These are phyloP conservation scores for Amanita muscaria DNA, from an alignment of 768 basidiomycete species.

Conservation along the genomic window DNA sequence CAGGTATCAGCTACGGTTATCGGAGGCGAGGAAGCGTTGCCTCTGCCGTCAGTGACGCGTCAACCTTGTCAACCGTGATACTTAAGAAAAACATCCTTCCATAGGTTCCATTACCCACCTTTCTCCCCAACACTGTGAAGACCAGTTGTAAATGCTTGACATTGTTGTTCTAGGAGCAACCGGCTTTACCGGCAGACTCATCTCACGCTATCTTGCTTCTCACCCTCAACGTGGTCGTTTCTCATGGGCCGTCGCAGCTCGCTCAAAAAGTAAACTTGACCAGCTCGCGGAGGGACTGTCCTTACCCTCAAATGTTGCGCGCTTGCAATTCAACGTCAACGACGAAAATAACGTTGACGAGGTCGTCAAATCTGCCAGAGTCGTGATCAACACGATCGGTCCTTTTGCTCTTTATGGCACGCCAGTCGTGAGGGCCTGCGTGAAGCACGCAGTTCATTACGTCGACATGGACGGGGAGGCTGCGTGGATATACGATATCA, in stretches of 20 bases:
- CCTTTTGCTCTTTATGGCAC: constrained; percentile 68
- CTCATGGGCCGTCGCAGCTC: constrained; percentile 60
- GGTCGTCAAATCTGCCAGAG: constrained; percentile 46
- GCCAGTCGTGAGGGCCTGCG: constrained; percentile 72
- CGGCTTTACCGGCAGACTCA: too few species aligned
- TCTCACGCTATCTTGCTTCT: constrained; percentile 50
- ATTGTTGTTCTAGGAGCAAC: too few species aligned
- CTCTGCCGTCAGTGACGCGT: too few species aligned
- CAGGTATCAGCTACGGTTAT: too few species aligned
- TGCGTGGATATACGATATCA: constrained; percentile 56
- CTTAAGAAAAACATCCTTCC: too few species aligned
- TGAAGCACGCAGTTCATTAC: constrained; percentile 68
- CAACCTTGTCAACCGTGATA: too few species aligned
- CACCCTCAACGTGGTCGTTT: constrained; percentile 56
- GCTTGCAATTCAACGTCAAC: constrained; percentile 53
- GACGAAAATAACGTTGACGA: constrained; percentile 43
- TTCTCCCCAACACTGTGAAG: too few species aligned
- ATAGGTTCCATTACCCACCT: too few species aligned
- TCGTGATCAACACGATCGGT: constrained; percentile 73
- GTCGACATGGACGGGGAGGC: constrained; percentile 78
- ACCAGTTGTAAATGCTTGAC: too few species aligned
- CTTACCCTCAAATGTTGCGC: constrained; percentile 34
- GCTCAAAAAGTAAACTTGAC: constrained; percentile 56
- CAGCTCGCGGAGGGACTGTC: constrained; percentile 37
- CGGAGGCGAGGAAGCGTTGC: too few species aligned